phyloP scores from a whole-genome alignment of 148 eudicot species.

The Vaccinium darrowii region DNA sequence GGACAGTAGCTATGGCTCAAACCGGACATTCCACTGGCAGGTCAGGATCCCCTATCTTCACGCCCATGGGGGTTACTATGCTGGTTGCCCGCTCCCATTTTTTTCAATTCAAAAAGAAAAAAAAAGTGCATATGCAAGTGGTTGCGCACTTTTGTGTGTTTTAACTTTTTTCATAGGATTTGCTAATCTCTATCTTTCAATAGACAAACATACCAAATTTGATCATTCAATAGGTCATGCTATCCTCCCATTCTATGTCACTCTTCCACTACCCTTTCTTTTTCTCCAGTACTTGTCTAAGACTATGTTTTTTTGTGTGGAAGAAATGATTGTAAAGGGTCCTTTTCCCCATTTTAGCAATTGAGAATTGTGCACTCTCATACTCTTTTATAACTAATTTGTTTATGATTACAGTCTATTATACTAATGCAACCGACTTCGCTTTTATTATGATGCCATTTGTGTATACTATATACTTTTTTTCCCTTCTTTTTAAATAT shows the following conservation, averaged over 20 bases:
- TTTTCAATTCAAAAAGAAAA: no score
- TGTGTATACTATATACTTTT: neutral
- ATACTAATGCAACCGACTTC: neutral
- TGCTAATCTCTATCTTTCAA: neutral
- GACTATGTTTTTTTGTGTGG: neutral
- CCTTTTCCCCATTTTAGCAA: neutral
- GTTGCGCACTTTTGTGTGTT: neutral
- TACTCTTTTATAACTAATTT: neutral
- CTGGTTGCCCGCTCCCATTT: no score
- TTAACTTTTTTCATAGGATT: neutral
- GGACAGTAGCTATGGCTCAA: no score
- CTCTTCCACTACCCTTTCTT: conserved; percentile 6
- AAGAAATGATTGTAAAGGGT: neutral
- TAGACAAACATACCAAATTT: neutral
- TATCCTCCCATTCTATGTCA: conserved; percentile 8
- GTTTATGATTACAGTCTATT: neutral
- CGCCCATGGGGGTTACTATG: no score
- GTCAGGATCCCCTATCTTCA: no score
- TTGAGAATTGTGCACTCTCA: neutral
- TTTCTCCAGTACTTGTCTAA: neutral
- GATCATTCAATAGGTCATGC: neutral
- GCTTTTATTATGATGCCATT: neutral
- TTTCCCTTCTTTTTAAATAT: neutral
- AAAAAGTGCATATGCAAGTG: neutral
- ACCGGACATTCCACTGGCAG: no score